Percentiles rank a stretch among this genome's conserved stretches.
Conservation (phyloP, 257 asterid genomes). For the Fraxinus anomala region DNA sequence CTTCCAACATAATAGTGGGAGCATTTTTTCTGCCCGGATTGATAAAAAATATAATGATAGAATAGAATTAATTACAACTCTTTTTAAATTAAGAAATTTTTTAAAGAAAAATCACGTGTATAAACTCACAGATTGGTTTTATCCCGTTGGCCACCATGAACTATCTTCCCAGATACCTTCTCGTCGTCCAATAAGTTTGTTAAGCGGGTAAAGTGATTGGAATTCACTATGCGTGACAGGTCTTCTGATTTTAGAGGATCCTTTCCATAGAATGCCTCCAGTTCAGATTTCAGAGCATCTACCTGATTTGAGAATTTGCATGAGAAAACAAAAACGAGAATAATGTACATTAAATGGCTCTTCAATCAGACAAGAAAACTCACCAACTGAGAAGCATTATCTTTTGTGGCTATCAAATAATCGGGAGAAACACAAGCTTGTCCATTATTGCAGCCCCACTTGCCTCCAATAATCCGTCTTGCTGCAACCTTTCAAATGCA, state of each 20-base stretch:
- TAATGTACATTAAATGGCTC: background rate
- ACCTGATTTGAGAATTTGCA: conserved; percentile 41
- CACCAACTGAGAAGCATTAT: conserved; percentile 64
- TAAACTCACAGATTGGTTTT: conserved; percentile 62
- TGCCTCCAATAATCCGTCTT: conserved; percentile 76
- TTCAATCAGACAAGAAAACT: conserved; percentile 21
- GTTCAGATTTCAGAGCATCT: conserved; percentile 57
- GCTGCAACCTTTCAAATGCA: conserved; percentile 79
- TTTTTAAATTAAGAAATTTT: too few relatives aligned
- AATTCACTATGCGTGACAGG: conserved; percentile 69
- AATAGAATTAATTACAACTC: too few relatives aligned
- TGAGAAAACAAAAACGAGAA: background rate
- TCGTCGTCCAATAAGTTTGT: conserved; percentile 66
- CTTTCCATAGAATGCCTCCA: conserved; percentile 74
- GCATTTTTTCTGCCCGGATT: conserved; percentile 57
- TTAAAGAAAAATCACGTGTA: background rate
- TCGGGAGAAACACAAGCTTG: conserved; percentile 91
- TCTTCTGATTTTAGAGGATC: conserved; percentile 73
- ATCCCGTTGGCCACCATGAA: conserved; percentile 83
- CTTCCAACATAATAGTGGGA: conserved; percentile 79
- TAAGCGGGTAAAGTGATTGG: conserved; percentile 69
- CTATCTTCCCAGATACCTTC: conserved; percentile 68
- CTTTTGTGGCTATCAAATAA: conserved; percentile 75
- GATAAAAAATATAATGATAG: too few relatives aligned
- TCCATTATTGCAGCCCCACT: conserved; percentile 90